Percentiles rank a stretch among this genome's conserved stretches.
Conservation (phyloP, 805 yeast genomes). For the Wickerhamomyces chaumierensis region DNA sequence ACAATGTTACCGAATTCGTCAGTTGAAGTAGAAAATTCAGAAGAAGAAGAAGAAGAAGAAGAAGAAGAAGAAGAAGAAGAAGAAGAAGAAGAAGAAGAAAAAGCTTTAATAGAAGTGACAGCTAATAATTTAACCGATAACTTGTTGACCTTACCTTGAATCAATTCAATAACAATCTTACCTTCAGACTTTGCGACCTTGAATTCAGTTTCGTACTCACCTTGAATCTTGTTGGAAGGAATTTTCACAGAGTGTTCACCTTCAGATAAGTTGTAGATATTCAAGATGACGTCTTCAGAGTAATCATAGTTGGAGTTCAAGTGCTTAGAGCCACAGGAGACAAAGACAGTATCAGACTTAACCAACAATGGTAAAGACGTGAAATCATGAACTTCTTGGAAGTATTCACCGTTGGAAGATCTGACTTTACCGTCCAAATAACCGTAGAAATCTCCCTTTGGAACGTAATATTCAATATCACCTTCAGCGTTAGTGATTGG, state of each 20-base stretch:
- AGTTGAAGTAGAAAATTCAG: not conserved
- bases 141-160: slow-evolving; percentile 3
- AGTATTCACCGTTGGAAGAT: slow-evolving; percentile 9
- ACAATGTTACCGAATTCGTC: slow-evolving; percentile 10
- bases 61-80: too few relatives aligned
- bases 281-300: slow-evolving; percentile 11
- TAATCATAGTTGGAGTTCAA: slow-evolving; percentile 13
- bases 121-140: slow-evolving; percentile 11
- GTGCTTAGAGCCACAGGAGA: slow-evolving; percentile 10
- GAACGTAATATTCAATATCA: slow-evolving; percentile 12
- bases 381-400: slow-evolving; percentile 11
- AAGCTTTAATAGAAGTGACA: slow-evolving; percentile 1
- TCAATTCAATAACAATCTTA: slow-evolving; percentile 3
- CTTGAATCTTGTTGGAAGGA: slow-evolving; percentile 7
- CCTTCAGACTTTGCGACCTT: slow-evolving; percentile 4
- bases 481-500: slow-evolving; percentile 10
- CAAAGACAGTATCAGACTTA: slow-evolving; percentile 10
- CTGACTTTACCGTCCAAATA: slow-evolving; percentile 13
- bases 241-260: slow-evolving; percentile 11
- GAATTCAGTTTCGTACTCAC: slow-evolving; percentile 7
- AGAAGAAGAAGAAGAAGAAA: too few relatives aligned
- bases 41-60: too few relatives aligned
- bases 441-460: slow-evolving; percentile 15
- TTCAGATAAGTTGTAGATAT: slow-evolving; percentile 9
- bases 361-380: slow-evolving; percentile 12